Conservation (phyloP, 1,284 basidiomycete genomes). For the Ceratobasidium sp. region DNA sequence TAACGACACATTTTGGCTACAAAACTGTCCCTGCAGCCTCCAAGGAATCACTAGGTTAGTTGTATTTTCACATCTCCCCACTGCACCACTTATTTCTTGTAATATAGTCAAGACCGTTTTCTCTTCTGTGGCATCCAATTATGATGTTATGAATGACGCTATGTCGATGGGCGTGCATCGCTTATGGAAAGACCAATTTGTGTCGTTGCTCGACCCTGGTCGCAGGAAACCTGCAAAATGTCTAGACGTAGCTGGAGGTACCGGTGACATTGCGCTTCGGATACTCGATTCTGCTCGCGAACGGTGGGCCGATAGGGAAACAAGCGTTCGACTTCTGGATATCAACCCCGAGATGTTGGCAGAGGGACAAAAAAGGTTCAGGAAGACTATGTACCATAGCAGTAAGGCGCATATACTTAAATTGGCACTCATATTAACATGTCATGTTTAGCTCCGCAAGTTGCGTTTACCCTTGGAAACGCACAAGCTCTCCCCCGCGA, state of each 20-base stretch:
- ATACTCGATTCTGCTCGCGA: constrained; percentile 93
- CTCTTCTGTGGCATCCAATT: constrained; percentile 93
- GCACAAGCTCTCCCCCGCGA: constrained; percentile 81
- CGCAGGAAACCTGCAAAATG: constrained; percentile 71
- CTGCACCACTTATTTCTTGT: background rate
- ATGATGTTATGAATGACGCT: constrained; percentile 99
- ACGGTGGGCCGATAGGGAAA: constrained; percentile 87
- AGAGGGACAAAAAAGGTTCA: constrained; percentile 91
- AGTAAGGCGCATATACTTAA: constrained; percentile 66
- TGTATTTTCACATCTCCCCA: background rate
- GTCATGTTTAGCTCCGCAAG: constrained; percentile 79
- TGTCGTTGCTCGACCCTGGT: constrained; percentile 83
- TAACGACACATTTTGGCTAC: constrained; percentile 92
- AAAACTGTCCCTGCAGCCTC: constrained; percentile 68
- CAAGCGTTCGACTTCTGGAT: constrained; percentile 91
- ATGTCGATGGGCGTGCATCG: constrained; percentile 97
- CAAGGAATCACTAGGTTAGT: constrained; percentile 20
- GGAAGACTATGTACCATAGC: constrained; percentile 95
- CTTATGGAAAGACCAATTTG: constrained; percentile 96
- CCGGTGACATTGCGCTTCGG: constrained; percentile 95
- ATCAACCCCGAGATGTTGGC: constrained; percentile 96
- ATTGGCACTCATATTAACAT: constrained; percentile 38
- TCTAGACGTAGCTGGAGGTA: constrained; percentile 97
- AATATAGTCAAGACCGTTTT: constrained; percentile 86
- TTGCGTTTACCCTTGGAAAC: constrained; percentile 93